Evolutionary conservation across 306 rosid genomes (phyloP).

Genomic region (Cucumis melo): DNA sequence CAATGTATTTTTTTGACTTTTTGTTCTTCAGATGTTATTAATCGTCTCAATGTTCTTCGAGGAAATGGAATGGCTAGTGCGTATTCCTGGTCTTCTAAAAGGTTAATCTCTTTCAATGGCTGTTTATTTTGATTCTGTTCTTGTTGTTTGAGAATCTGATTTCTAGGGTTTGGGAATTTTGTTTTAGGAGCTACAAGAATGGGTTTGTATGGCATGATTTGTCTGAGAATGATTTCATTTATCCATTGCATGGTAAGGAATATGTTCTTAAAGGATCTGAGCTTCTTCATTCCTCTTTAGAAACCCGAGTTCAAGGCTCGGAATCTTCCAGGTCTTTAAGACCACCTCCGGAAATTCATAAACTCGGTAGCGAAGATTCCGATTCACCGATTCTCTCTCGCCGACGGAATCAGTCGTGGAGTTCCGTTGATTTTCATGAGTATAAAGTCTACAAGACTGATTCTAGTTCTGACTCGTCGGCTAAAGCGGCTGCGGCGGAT

Average conservation of each 20-base stretch:
- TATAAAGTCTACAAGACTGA: slow-evolving; percentile 84
- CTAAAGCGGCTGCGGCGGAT: slow-evolving; percentile 55
- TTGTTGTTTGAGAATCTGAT: background rate
- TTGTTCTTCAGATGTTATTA: slow-evolving; percentile 42
- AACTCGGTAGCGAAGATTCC: slow-evolving; percentile 28
- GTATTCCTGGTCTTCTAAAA: slow-evolving; percentile 92
- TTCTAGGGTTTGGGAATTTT: background rate
- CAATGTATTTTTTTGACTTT: background rate
- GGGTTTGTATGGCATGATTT: slow-evolving; percentile 98
- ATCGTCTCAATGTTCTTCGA: slow-evolving; percentile 65
- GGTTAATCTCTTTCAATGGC: slow-evolving; percentile 21
- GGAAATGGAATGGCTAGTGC: slow-evolving; percentile 68
- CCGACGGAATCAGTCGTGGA: slow-evolving; percentile 87
- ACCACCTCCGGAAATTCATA: slow-evolving; percentile 33
- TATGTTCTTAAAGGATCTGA: slow-evolving; percentile 91
- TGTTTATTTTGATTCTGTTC: background rate
- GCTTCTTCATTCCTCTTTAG: slow-evolving; percentile 32
- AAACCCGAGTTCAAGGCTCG: slow-evolving; percentile 15
- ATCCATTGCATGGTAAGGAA: slow-evolving; percentile 79
- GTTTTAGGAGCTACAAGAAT: slow-evolving; percentile 61
- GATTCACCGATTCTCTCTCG: slow-evolving; percentile 39
- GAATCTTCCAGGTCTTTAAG: slow-evolving; percentile 41
- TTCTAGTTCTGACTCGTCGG: slow-evolving; percentile 52
- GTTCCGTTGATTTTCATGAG: slow-evolving; percentile 64
- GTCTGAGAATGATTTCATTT: slow-evolving; percentile 75